These are phyloP conservation scores for Chaetoscypha palmicola DNA, from an alignment of 2,329 filamentous ascomycete genomes.

Conservation along the genomic window DNA sequence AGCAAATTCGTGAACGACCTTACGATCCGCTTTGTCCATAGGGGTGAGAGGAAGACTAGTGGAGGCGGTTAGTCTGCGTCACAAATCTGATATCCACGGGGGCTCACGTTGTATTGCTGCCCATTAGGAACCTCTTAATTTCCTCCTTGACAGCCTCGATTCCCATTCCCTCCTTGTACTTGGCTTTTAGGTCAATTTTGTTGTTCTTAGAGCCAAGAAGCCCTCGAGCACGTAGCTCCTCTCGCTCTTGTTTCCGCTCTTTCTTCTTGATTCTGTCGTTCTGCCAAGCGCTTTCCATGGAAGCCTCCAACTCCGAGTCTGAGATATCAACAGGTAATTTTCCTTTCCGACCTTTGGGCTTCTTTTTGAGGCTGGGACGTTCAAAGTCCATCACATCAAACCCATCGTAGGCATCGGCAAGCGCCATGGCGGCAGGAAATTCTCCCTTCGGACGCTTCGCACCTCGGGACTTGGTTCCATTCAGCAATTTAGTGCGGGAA, in stretches of 20 bases:
- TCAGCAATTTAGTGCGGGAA: conserved; percentile 7
- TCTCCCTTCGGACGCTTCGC: conserved; percentile 26
- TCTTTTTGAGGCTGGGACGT: conserved; percentile 57
- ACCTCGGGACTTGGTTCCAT: conserved; percentile 21
- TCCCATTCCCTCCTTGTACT: conserved; percentile 66
- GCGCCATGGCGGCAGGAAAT: conserved; percentile 48
- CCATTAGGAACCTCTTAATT: conserved; percentile 62
- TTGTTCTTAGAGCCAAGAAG: conserved; percentile 51
- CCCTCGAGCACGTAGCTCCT: conserved; percentile 59
- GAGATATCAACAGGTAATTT: conserved; percentile 47
- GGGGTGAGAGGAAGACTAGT: conserved; percentile 69
- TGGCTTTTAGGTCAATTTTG: conserved; percentile 53
- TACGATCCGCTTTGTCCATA: conserved; percentile 73
- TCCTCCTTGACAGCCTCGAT: conserved; percentile 66
- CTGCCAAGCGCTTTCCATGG: conserved; percentile 53
- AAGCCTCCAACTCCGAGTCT: conserved; percentile 60
- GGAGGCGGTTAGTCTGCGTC: conserved; percentile 4
- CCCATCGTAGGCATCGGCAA: conserved; percentile 51
- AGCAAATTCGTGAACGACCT: conserved; percentile 73
- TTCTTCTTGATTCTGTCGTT: conserved; percentile 68
- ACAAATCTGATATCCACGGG: not conserved
- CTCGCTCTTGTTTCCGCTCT: conserved; percentile 61
- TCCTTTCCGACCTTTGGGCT: conserved; percentile 54
- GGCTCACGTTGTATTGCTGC: conserved; percentile 54
- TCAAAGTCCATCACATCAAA: conserved; percentile 85